Conservation (phyloP, 108 stramenopile species). For the Pseudonitzschia multiseries region DNA sequence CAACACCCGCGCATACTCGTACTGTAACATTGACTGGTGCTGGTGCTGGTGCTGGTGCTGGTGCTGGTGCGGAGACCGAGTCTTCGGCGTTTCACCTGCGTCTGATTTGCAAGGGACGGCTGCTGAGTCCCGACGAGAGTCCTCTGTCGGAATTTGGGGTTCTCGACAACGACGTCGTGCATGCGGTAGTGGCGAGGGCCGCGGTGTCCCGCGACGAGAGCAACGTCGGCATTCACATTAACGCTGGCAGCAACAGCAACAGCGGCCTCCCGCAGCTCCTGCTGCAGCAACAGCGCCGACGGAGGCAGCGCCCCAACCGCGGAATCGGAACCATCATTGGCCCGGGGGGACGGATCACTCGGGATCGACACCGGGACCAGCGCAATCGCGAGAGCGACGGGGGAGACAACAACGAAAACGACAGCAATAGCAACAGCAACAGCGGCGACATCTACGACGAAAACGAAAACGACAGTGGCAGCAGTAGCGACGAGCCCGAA, state of each 20-base stretch:
- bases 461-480: too few species aligned
- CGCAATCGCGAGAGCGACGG: constrained; percentile 2
- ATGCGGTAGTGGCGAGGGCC: constrained; percentile 67
- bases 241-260: not conserved
- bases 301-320: constrained; percentile 16
- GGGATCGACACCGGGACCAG: constrained; percentile 15
- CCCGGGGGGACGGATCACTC: constrained; percentile 46
- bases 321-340: constrained; percentile 52
- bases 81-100: too few species aligned
- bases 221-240: constrained; percentile 9
- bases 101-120: constrained; percentile 67
- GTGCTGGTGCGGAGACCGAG: too few species aligned
- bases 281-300: constrained; percentile 10
- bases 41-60: too few species aligned
- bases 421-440: not conserved
- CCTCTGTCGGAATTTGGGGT: constrained; percentile 51
- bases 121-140: constrained; percentile 71
- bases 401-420: constrained; percentile 5
- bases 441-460: not conserved
- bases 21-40: too few species aligned
- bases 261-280: not conserved
- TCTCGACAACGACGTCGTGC: constrained; percentile 60
- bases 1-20: not conserved
- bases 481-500: not conserved
- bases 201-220: not conserved